Percentiles rank a stretch among this genome's conserved stretches.
Conservation (phyloP, 2,329 filamentous ascomycete genomes). For the Aureobasidium pullulans region DNA sequence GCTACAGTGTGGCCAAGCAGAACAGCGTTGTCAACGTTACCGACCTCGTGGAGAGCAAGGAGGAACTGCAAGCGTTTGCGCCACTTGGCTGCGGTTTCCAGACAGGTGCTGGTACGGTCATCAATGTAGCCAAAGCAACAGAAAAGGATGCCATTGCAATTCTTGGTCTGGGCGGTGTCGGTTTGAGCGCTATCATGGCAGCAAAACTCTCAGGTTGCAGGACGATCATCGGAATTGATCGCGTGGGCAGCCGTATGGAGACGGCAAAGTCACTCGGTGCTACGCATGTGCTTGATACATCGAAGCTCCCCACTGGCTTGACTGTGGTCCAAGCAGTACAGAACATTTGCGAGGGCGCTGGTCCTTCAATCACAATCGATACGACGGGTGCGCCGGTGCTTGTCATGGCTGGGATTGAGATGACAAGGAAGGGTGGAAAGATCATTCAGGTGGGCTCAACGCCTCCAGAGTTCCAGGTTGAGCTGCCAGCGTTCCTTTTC, state of each 20-base stretch:
- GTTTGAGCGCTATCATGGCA: conserved; percentile 42
- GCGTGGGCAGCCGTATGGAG: conserved; percentile 29
- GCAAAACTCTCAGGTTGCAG: conserved; percentile 36
- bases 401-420: conserved; percentile 36
- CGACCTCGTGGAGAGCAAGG: conserved; percentile 29
- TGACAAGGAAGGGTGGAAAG: conserved; percentile 39
- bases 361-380: conserved; percentile 42
- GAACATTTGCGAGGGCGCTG: conserved; percentile 30
- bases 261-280: conserved; percentile 35
- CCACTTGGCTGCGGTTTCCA: conserved; percentile 42
- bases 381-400: conserved; percentile 42
- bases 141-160: conserved; percentile 34
- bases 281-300: conserved; percentile 32
- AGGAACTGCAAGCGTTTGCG: conserved; percentile 36
- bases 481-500: conserved; percentile 37
- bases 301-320: conserved; percentile 26
- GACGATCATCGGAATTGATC: conserved; percentile 37
- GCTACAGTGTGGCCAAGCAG: conserved; percentile 32
- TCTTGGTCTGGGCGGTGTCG: conserved; percentile 41
- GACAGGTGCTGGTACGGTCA: conserved; percentile 37
- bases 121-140: conserved; percentile 33
- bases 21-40: conserved; percentile 37
- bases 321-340: conserved; percentile 30
- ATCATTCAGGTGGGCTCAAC: conserved; percentile 46
- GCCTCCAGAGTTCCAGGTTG: conserved; percentile 36